Base-by-base conservation (phyloP, 2,329 filamentous ascomycete genomes). In the Trichoderma semiorbis region DNA sequence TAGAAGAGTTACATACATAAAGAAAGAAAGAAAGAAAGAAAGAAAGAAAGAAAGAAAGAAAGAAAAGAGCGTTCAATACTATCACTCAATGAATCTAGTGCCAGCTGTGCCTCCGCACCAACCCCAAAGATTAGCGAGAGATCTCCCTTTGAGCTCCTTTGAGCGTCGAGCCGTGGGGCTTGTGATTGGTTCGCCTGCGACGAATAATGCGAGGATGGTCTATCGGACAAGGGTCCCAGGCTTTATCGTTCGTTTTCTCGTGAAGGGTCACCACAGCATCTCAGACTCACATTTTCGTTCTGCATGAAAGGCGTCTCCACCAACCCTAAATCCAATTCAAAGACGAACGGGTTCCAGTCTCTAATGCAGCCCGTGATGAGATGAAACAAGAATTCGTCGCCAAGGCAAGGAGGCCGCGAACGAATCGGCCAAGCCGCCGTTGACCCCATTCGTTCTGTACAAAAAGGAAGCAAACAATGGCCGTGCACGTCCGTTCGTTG, bases 51-150 rank as follows among this genome's bases (percentile, higher is more conserved):
- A 36, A 62, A 26, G 57, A 69, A 69, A 36, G 34, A 58, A 30
- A 60, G 30, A n/a, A 63, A 58, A 43, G 34, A 55, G 65, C 32
- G 61, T 21, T 47, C 62, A 39, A 39, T 62, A 24, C 36, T 26
- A 58, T 62, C 39, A 53, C 67, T 26, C 34, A 53, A 65, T 70
- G 58, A 70, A 70, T 18, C 39, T 57, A 61, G 57, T 53, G 34
- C 57, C 67, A 62, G 67, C 62, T 47, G 61, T 63, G 55, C 55
- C 53, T 65, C 36, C 55, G 61, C 61, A 66, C 68, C 43, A 26
- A 3, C 57, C 50, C 64, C 67, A 65, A 72, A 67, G 73, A 74
- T 75, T 75, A 75, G 74, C 74, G 74, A 75, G 73, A 75, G 67
- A 69, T 73, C 71, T 73, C 61, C 73, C 73, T 72, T 70, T 53